Evolutionary conservation across 2,329 filamentous ascomycete species (phyloP).

Genomic region (Ambrosiella cleistominuta): DNA sequence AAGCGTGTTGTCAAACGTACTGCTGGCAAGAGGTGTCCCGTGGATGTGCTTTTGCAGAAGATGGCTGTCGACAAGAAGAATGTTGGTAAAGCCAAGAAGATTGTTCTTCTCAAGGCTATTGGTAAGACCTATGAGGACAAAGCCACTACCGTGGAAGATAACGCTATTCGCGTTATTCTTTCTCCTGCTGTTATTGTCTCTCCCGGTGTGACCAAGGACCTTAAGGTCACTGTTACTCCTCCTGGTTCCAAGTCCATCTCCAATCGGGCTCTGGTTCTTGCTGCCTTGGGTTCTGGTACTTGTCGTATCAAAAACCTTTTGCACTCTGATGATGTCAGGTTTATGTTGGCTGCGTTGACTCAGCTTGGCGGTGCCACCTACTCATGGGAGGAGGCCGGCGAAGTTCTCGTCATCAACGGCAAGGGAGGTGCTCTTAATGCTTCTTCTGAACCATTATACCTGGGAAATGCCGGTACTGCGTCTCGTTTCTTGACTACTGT

Average conservation of each 20-base stretch:
- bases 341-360: conserved; percentile 85
- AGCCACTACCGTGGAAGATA: conserved; percentile 77
- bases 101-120: conserved; percentile 80
- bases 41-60: conserved; percentile 70
- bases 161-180: conserved; percentile 64
- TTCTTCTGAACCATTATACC: conserved; percentile 60
- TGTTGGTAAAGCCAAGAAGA: conserved; percentile 84
- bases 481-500: conserved; percentile 91
- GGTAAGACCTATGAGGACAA: conserved; percentile 73
- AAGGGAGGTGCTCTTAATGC: conserved; percentile 76
- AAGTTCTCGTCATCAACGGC: conserved; percentile 72
- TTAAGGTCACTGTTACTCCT: conserved; percentile 62
- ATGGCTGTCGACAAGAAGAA: conserved; percentile 99
- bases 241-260: conserved; percentile 97
- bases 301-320: conserved; percentile 84
- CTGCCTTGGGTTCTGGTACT: conserved; percentile 69
- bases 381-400: conserved; percentile 87
- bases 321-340: conserved; percentile 92
- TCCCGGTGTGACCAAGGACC: conserved; percentile 48
- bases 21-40: conserved; percentile 71
- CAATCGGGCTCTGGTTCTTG: conserved; percentile 84
- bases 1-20: conserved; percentile 66
- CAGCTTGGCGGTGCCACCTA: conserved; percentile 75
- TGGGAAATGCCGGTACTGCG: conserved; percentile 91
- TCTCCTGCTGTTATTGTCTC: conserved; percentile 60